phyloP scores from a whole-genome alignment of 129 eudicot genomes.

The Calendula officinalis region DNA sequence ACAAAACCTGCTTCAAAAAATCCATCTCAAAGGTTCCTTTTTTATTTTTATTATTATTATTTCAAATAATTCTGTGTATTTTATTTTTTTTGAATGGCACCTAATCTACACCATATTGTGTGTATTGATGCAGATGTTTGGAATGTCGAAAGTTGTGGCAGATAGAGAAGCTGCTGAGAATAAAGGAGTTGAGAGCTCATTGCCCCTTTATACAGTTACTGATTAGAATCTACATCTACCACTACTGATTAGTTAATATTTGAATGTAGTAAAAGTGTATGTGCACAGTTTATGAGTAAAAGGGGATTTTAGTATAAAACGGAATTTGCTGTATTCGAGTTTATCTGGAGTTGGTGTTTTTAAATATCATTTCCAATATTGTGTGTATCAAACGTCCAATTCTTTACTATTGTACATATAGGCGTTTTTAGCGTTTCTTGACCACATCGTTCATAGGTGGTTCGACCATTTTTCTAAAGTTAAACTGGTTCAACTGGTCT shows the following conservation, averaged over 20 bases:
- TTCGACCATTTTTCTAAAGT: no score
- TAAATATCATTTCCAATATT: no score
- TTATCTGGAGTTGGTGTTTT: not conserved
- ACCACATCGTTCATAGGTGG: no score
- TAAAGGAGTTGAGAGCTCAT: slow-evolving; percentile 49
- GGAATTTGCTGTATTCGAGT: not conserved
- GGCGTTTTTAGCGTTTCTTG: no score
- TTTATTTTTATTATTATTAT: not conserved
- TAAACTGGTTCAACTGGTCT: no score
- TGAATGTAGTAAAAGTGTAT: not conserved
- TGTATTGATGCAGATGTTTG: slow-evolving; percentile 55
- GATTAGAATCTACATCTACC: slow-evolving; percentile 26
- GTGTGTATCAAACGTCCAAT: no score
- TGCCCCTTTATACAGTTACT: slow-evolving; percentile 53
- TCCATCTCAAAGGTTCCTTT: slow-evolving; percentile 53
- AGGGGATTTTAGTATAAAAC: not conserved
- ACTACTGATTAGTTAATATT: not conserved
- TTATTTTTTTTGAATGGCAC: no score
- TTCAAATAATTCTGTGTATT: no score
- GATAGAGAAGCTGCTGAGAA: slow-evolving; percentile 45
- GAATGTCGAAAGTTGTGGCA: slow-evolving; percentile 65
- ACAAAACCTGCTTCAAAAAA: slow-evolving; percentile 60
- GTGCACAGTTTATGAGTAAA: not conserved
- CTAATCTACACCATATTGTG: no score
- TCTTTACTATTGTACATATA: no score